Evolutionary conservation across 1,139 yeast species (phyloP), one percentile per base, ranked within the genome.

Genomic region (Scheffersomyces parashehatae): DNA sequence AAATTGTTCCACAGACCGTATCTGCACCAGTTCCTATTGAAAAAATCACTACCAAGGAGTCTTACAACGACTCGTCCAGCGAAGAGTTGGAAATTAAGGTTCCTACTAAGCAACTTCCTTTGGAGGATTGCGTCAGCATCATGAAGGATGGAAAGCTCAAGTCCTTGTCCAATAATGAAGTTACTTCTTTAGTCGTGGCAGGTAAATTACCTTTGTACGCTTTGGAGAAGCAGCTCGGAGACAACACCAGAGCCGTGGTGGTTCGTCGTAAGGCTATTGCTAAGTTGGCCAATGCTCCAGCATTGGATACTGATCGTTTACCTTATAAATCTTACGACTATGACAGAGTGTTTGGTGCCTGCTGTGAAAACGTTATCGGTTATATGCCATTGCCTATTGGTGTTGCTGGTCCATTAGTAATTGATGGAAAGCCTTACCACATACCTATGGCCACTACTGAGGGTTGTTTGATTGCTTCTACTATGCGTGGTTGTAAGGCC

Each of bases 381-480:
- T 93, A 77, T 62, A 82, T 91, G 83, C 99, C 99, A 29, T 66
- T 93, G 38, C 99, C 99, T 9, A 89, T 93, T 47, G 99, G 99
- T 65, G 86, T 95, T 61, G 98, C 98, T 31, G 99, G 99, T 44
- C 99, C 99, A 5, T 70, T 95, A 63, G 74, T 88, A 45, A 88
- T 93, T 59, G 99, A 93, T 65, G 93, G 90, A 37, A 82, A 79
- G 54, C 82, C 95, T 39, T 86, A 79, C 63, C 96, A 88, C 66
- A 83, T 93, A 54, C 99, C 99, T 39, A 90, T 93, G 96, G 99
- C 99, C 31, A 93, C 99, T 28, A 93, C 99, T 40, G 99, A 93
- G 73, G 99, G 99, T 44, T 93, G 98, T 72, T 77, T 93, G 48
- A 97, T 93, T 51, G 99, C 99, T 1, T 90, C 98, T 12, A 86